Conservation (phyloP, 2,329 filamentous ascomycete species). For the Xylariaceae sp. region DNA sequence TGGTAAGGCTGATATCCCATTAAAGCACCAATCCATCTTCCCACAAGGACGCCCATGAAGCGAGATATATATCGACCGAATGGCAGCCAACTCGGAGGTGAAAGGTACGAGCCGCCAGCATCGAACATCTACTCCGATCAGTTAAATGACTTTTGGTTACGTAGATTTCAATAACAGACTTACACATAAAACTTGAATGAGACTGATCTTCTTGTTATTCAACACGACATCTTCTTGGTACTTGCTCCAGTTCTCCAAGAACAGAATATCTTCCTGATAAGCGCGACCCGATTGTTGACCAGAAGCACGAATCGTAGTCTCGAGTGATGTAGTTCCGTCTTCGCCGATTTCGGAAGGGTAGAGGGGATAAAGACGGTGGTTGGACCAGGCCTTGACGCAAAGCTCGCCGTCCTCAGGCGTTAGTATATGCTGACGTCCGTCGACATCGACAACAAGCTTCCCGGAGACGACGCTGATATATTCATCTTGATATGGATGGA, state of each 20-base stretch:
- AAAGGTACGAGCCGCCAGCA: slow-evolving; percentile 1
- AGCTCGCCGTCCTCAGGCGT: slow-evolving; percentile 1
- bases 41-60: background rate
- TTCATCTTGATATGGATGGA: slow-evolving; percentile 2
- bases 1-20: slow-evolving; percentile 20
- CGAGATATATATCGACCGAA: background rate
- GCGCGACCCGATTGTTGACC: background rate
- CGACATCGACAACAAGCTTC: background rate
- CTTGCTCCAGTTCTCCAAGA: background rate
- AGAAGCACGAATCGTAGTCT: background rate
- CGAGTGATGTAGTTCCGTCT: background rate
- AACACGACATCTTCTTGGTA: background rate
- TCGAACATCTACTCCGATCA: background rate
- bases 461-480: background rate
- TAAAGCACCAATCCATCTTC: slow-evolving; percentile 12
- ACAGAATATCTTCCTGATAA: background rate
- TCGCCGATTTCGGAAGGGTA: background rate
- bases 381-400: slow-evolving; percentile 1
- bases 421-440: background rate
- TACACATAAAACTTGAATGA: background rate
- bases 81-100: background rate
- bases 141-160: too few species aligned
- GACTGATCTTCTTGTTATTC: background rate
- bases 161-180: background rate
- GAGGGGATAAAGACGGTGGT: background rate